phyloP scores from a whole-genome alignment of 345 rosid genomes.

The Eucalyptus polybractea region DNA sequence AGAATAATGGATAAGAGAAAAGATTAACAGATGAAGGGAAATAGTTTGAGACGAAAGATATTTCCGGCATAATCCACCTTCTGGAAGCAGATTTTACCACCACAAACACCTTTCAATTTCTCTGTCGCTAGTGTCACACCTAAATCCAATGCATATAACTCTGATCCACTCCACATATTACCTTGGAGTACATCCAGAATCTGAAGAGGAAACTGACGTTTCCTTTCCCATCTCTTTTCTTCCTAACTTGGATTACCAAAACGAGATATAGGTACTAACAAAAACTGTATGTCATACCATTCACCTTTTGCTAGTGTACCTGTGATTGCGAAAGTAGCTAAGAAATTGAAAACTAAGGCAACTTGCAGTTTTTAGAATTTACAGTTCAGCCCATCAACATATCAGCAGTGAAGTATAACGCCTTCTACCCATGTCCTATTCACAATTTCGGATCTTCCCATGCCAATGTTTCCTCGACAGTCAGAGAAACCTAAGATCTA shows the following conservation, averaged over 20 bases:
- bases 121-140: neutral
- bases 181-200: neutral
- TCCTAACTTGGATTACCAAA: neutral
- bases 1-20: neutral
- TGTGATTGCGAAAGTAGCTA: neutral
- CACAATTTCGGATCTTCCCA: neutral
- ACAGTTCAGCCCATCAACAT: neutral
- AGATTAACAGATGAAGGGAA: neutral
- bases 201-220: neutral
- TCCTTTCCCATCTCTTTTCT: neutral
- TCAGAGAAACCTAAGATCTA: neutral
- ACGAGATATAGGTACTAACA: neutral
- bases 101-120: neutral
- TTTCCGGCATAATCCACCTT: neutral
- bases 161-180: neutral
- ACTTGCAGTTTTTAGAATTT: neutral
- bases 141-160: neutral
- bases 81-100: neutral
- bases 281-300: neutral
- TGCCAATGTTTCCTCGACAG: neutral
- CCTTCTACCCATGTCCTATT: neutral
- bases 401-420: neutral
- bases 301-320: neutral
- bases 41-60: neutral
- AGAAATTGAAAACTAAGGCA: neutral